Evolutionary conservation across 768 basidiomycete genomes (phyloP), one percentile per base, ranked within the genome.

Genomic region (Rhodotorula kratochvilovae): DNA sequence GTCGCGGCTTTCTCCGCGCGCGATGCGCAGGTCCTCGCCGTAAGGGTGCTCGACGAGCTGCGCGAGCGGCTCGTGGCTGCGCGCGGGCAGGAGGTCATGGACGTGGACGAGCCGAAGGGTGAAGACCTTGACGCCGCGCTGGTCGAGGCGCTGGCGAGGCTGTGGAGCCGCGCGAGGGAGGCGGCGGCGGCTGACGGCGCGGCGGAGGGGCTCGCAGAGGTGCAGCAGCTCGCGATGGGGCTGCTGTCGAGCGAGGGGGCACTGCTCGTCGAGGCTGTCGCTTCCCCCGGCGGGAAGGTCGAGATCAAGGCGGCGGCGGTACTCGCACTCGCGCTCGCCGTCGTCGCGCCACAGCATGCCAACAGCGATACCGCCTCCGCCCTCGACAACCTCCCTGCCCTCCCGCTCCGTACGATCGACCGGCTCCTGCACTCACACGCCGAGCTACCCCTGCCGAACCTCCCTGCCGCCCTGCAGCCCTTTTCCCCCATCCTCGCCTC

Each of bases 371-470:
- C 67, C 19, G 21, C 25, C 42, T 73, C 61, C 3, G 63, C 33
- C 7, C 57, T 57, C 55, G 66, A 36, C 57, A 16, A 39, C 35
- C 57, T 59, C 33, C 48, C 46, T 4, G 27, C 48, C n/a, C 3
- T 54, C 12, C 15, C 46, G 1, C 42, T 46, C 12, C 39, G 35
- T 1, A 33, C 29, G 3, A 55, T 66, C 61, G 63, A 70, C 35
- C 57, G 43, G 1, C 16, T 25, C n/a, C 33, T 61, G 19, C 33
- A 57, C 48, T 2, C 15, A 16, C 42, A 48, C 35, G 29, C 27
- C 59, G 53, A 63, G 29, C 25, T 51, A 25, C 66, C 61, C 55
- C 39, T 60, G 33, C 50, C 27, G 31, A 15, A 25, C 42, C 51
- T 46, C 29, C 61, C 60, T 10, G 17, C 55, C 5, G 36, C 31